Evolutionary conservation across 176 grass and related monocot genomes (phyloP), one percentile per base, ranked within the genome.

Genomic region (Luzula sylvatica): DNA sequence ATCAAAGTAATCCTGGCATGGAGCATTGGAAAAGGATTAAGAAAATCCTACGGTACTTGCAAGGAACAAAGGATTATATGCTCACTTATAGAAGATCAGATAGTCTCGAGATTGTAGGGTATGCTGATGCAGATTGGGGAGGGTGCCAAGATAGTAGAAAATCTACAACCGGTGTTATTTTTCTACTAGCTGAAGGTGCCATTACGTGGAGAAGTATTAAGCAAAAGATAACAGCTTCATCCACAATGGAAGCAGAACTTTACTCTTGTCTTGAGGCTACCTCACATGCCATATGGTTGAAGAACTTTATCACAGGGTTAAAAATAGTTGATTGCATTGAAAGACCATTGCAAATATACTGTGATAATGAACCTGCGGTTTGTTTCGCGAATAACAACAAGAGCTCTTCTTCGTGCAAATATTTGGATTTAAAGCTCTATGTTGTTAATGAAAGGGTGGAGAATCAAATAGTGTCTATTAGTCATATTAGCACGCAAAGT

Each of bases 31-130:
- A 58, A 70, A 17, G 8, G 9, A 26, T 17, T 15, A 59, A 70
- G 39, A 58, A 59, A 8, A 1, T 58, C 11, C 16, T 58, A 7
- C 4, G 4, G 12, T 57, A 57, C 22, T 56, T 57, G 13, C 50
- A 69, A 69, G 52, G 35, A 1, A 69, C 52, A 2, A 57, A 69
- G n/a, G n/a, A n/a, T n/a, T n/a, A n/a, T n/a, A n/a, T n/a, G n/a
- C n/a, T n/a, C n/a, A n/a, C n/a, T n/a, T n/a, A n/a, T n/a, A n/a
- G n/a, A n/a, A n/a, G n/a, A n/a, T n/a, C n/a, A n/a, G n/a, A n/a
- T n/a, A n/a, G n/a, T n/a, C n/a, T n/a, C n/a, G n/a, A n/a, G n/a
- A n/a, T n/a, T n/a, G n/a, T n/a, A n/a, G n/a, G n/a, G n/a, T n/a
- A n/a, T n/a, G n/a, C n/a, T n/a, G n/a, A n/a, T n/a, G n/a, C n/a